Percentiles rank a stretch among this genome's conserved stretches.
Conservation (phyloP, 306 rosid species). For the Castanospermum australe region DNA sequence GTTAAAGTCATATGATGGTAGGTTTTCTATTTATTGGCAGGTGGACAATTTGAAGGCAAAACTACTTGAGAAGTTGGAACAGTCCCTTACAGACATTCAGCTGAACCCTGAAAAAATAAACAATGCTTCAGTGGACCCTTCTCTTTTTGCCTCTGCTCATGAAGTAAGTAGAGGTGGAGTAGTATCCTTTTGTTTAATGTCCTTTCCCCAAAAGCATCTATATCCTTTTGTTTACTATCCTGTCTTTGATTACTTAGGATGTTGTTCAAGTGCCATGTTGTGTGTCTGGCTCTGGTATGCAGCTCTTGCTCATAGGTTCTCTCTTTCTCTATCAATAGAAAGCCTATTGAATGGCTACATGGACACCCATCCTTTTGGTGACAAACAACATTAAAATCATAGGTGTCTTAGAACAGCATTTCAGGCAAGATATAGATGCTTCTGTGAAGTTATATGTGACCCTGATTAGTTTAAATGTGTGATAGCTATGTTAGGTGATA, state of each 20-base stretch:
- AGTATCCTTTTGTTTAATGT: not conserved
- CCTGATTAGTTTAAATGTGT: not conserved
- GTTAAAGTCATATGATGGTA: slow-evolving; percentile 23
- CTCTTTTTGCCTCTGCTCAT: slow-evolving; percentile 45
- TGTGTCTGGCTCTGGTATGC: not conserved
- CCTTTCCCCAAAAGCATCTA: not conserved
- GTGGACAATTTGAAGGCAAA: slow-evolving; percentile 74
- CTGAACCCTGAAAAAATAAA: slow-evolving; percentile 55
- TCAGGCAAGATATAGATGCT: slow-evolving; percentile 24
- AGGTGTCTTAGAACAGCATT: slow-evolving; percentile 40
- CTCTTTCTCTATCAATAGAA: not conserved
- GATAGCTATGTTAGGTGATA: not conserved
- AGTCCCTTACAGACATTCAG: slow-evolving; percentile 56
- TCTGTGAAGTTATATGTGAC: slow-evolving; percentile 25
- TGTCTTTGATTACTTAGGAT: not conserved
- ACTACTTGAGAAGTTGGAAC: slow-evolving; percentile 77
- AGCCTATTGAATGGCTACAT: not conserved
- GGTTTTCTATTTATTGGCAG: slow-evolving; percentile 42
- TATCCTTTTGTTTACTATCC: not conserved
- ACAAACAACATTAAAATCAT: slow-evolving; percentile 25
- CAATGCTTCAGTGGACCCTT: slow-evolving; percentile 38
- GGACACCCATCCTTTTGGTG: not conserved
- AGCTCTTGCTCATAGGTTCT: not conserved
- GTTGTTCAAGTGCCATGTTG: slow-evolving; percentile 4
- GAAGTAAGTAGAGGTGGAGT: slow-evolving; percentile 48